These are phyloP conservation scores for Krasilnikovozyma curviuscula DNA, from an alignment of 768 basidiomycete genomes.

Conservation along the genomic window DNA sequence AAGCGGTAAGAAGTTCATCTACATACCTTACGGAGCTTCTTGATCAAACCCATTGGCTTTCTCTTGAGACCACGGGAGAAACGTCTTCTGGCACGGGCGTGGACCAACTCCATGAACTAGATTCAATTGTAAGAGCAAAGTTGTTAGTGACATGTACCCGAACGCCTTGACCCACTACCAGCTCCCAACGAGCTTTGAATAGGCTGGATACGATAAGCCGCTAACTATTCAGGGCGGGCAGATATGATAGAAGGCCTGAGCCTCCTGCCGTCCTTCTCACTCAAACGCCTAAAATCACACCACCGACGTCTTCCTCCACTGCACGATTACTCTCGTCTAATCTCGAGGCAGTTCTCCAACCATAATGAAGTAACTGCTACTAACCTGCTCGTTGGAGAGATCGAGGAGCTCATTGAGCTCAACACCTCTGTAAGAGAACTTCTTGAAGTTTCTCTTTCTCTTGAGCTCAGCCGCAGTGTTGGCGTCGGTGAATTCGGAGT, in stretches of 20 bases:
- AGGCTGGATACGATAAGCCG: too few species aligned
- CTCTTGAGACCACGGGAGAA: constrained; percentile 99
- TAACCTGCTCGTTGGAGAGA: constrained; percentile 53
- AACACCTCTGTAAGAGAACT: constrained; percentile 93
- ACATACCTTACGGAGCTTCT: constrained; percentile 73
- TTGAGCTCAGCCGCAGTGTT: constrained; percentile 87
- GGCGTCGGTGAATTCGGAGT: constrained; percentile 70
- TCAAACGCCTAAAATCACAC: background rate
- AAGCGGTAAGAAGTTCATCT: background rate
- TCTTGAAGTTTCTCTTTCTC: constrained; percentile 97
- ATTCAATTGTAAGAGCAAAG: background rate
- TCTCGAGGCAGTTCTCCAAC: constrained; percentile 35
- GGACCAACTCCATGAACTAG: constrained; percentile 51
- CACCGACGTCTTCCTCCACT: background rate
- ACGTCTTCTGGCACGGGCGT: constrained; percentile 92
- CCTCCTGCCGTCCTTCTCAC: too few species aligned
- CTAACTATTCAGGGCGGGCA: too few species aligned
- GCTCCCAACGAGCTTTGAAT: constrained; percentile 7
- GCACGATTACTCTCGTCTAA: constrained; percentile 34
- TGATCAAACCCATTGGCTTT: constrained; percentile 94
- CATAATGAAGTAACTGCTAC: background rate
- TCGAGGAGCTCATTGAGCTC: constrained; percentile 97
- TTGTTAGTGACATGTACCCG: background rate
- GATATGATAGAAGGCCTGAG: too few species aligned
- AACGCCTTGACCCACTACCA: background rate